These are phyloP conservation scores for Dianthus caryophyllus DNA, from an alignment of 148 eudicot genomes.

Conservation along the genomic window DNA sequence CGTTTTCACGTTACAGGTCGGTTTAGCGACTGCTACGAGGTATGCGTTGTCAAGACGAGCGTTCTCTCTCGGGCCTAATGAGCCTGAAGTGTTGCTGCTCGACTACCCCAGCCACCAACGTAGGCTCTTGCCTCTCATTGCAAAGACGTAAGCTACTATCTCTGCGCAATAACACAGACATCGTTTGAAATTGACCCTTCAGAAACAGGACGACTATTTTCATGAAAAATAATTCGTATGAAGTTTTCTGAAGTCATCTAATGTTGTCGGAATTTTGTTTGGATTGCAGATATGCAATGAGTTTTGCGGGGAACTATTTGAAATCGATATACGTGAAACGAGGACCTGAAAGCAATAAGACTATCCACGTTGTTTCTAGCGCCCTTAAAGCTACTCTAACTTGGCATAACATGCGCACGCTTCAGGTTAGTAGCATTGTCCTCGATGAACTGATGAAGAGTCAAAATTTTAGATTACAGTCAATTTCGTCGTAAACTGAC, in stretches of 20 bases:
- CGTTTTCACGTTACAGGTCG: slow-evolving; percentile 30
- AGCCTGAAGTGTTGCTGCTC: slow-evolving; percentile 83
- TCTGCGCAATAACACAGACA: background rate
- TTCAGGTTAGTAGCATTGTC: slow-evolving; percentile 54
- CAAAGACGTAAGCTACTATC: slow-evolving; percentile 73
- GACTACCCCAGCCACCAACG: slow-evolving; percentile 97
- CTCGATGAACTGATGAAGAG: too few relatives aligned
- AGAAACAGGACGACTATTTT: background rate
- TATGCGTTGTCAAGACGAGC: slow-evolving; percentile 82
- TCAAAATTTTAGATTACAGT: background rate
- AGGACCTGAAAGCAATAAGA: slow-evolving; percentile 70
- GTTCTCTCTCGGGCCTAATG: slow-evolving; percentile 68
- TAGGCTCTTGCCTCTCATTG: slow-evolving; percentile 85
- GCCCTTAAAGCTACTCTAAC: slow-evolving; percentile 80
- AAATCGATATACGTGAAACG: slow-evolving; percentile 72
- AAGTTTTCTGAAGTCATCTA: too few relatives aligned
- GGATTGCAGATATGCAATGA: slow-evolving; percentile 84
- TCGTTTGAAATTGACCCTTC: background rate
- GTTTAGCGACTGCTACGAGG: slow-evolving; percentile 86
- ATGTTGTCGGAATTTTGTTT: background rate
- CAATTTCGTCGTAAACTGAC: background rate
- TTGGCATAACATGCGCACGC: slow-evolving; percentile 98
- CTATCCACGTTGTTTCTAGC: slow-evolving; percentile 79
- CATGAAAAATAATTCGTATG: background rate
- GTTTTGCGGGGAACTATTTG: slow-evolving; percentile 82